Evolutionary conservation across 2,329 filamentous ascomycete genomes (phyloP).

Genomic region (Fusarium longipes): DNA sequence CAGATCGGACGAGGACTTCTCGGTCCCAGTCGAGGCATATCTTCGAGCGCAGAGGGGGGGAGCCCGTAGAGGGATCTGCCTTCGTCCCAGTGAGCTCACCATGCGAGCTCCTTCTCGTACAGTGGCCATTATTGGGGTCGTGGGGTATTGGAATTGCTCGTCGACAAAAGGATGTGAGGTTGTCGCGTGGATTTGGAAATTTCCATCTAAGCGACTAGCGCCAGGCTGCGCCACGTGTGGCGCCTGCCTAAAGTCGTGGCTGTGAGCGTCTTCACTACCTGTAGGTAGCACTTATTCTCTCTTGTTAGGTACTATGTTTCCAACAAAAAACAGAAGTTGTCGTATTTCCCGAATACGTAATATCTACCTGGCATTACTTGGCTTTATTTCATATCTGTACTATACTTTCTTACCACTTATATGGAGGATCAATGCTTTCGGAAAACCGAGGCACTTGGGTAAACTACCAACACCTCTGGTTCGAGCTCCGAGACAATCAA

Average conservation of each 20-base stretch:
- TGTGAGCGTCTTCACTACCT: not conserved
- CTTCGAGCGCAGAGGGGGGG: conserved; percentile 49
- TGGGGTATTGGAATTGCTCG: conserved; percentile 24
- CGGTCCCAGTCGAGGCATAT: conserved; percentile 61
- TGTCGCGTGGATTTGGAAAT: conserved; percentile 49
- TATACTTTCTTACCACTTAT: not conserved
- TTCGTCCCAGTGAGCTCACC: conserved; percentile 48
- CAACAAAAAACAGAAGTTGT: not conserved
- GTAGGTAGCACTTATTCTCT: too few species aligned
- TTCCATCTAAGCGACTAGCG: conserved; percentile 47
- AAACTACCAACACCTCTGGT: not conserved
- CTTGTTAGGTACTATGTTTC: not conserved
- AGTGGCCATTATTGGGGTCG: conserved; percentile 53
- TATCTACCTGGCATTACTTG: not conserved
- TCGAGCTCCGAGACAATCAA: not conserved
- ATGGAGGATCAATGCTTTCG: not conserved
- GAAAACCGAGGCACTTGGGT: not conserved
- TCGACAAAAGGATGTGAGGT: conserved; percentile 39
- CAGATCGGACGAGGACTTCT: conserved; percentile 51
- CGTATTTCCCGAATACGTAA: not conserved
- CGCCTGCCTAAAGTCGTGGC: not conserved
- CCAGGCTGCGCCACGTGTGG: conserved; percentile 38
- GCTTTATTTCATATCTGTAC: not conserved
- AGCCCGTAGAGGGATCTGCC: conserved; percentile 44
- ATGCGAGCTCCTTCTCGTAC: conserved; percentile 56